Evolutionary conservation across 2,329 filamentous ascomycete species (phyloP).

Genomic region (Ploettnerulaceae sp.): DNA sequence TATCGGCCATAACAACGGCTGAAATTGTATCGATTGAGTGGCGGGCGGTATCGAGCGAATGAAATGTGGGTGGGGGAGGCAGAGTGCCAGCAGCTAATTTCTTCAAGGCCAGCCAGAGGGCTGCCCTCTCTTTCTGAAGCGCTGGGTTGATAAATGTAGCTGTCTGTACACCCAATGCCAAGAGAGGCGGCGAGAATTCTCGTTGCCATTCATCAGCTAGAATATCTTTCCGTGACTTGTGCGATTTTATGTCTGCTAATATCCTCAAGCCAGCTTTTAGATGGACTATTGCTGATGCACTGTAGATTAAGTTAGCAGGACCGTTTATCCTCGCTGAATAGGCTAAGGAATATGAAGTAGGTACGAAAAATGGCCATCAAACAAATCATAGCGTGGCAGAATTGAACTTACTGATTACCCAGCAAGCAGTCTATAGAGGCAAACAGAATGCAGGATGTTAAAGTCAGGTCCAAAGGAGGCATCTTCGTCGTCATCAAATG

Average conservation of each 20-base stretch:
- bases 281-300: conserved; percentile 28
- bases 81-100: conserved; percentile 17
- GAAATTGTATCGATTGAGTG: conserved; percentile 51
- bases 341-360: neutral
- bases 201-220: conserved; percentile 21
- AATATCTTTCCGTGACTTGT: conserved; percentile 9
- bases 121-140: conserved; percentile 19
- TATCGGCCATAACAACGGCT: conserved; percentile 49
- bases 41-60: conserved; percentile 49
- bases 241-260: conserved; percentile 24
- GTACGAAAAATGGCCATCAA: neutral
- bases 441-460: conserved; percentile 60
- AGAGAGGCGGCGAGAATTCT: conserved; percentile 25
- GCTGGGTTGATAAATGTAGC: conserved; percentile 28
- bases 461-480: conserved; percentile 35
- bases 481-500: conserved; percentile 25
- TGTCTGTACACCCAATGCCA: conserved; percentile 29
- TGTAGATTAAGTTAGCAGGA: conserved; percentile 17
- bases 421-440: conserved; percentile 54
- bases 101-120: conserved; percentile 23
- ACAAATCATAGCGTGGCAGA: neutral
- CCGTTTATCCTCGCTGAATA: neutral
- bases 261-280: conserved; percentile 29
- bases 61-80: conserved; percentile 35
- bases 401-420: conserved; percentile 24